Evolutionary conservation across 768 basidiomycete genomes (phyloP), one percentile per base, ranked within the genome.

Genomic region (Leccinellum rugosiceps): DNA sequence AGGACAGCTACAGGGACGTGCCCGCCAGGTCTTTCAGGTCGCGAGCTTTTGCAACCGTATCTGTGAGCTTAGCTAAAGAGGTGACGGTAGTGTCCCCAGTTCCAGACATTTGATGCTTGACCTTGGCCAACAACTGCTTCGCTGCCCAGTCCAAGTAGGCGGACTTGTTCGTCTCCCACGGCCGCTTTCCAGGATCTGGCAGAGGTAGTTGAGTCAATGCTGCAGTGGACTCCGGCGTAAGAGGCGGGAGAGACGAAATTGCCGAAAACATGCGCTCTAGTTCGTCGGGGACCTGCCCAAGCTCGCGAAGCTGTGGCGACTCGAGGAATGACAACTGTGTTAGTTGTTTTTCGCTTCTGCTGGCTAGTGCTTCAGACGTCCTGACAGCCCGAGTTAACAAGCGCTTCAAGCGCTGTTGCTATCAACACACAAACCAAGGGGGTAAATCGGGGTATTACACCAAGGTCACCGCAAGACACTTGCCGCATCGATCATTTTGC

Each of bases 111-210:
- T 60, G 68, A 26, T 64, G 61, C 48, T 62, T 73, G 51, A 63
- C 66, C 31, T 57, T 72, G 55, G 68, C 60, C 45, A 88, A 60
- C 8, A 88, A 69, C 68, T 84, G 82, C 19, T 75, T 75, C 1
- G 85, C 75, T 1, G 87, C 90, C 92, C 92, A 94, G 58, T 84
- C 84, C 5, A 87, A 67, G 69, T 94, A 94, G 5, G 89, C 91
- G 1, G 80, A 78, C 67, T 82, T 81, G 68, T 81, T 84, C 35
- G 83, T 81, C 73, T 93, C 90, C 91, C 92, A 94, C 10, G 80
- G 80, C 41, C 85, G 81, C 68, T 90, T 90, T 1, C 88, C 85
- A 0, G 85, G 82, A 56, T 85, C 82, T 4, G 77, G 64, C 25
- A 74, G 67, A 4, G 67, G 69, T 15, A 62, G 25, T 30, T 63